Conservation (phyloP, 306 rosid species). For the Sophora flavescens region DNA sequence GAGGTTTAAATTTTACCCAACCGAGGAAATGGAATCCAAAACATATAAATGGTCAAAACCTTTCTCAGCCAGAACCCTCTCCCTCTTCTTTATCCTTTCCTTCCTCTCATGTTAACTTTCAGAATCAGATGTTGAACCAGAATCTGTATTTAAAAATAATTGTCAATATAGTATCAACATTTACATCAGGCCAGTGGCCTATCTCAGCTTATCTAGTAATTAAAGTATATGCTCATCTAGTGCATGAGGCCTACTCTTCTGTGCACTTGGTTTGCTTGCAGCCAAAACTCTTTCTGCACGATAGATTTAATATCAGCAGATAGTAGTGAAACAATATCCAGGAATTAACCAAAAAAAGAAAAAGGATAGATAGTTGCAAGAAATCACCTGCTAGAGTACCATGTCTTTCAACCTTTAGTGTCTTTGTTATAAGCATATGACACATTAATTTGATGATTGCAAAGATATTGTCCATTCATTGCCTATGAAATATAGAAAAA, state of each 20-base stretch:
- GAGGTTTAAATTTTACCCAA: too few species aligned
- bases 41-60: too few species aligned
- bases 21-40: too few species aligned
- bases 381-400: constrained; percentile 95
- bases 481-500: constrained; percentile 60
- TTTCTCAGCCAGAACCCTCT: too few species aligned
- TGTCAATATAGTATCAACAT: too few species aligned
- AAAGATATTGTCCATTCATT: constrained; percentile 97
- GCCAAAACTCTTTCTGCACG: constrained; percentile 96
- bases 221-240: too few species aligned
- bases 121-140: too few species aligned
- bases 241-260: constrained; percentile 97
- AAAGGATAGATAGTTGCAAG: neutral
- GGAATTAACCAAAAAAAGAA: neutral
- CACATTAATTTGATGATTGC: constrained; percentile 97
- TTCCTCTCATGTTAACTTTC: too few species aligned
- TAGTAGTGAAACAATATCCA: neutral
- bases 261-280: constrained; percentile 84
- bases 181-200: too few species aligned
- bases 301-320: constrained; percentile 32
- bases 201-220: too few species aligned
- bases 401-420: constrained; percentile 97
- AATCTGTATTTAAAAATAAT: too few species aligned
- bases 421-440: constrained; percentile 98
- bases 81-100: too few species aligned